phyloP scores from a whole-genome alignment of 1,284 basidiomycete genomes.

The Ceraceosorus bombacis region DNA sequence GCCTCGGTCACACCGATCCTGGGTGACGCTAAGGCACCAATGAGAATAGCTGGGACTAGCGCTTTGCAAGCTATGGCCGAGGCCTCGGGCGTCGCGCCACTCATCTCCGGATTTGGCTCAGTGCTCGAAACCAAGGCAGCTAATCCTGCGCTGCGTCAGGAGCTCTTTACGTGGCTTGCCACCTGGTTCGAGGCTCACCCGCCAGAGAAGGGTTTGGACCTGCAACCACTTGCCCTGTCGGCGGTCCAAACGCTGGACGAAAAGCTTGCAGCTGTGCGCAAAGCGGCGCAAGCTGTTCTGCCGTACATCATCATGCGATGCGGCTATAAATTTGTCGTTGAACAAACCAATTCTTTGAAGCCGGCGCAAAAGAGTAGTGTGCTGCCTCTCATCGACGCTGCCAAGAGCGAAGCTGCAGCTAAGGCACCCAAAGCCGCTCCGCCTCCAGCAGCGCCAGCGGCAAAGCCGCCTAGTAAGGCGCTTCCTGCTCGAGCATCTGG shows the following conservation, averaged over 20 bases:
- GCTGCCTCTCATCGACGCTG: constrained; percentile 72
- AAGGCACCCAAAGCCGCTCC: constrained; percentile 16
- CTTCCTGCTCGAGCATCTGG: too few species aligned
- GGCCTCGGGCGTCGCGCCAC: constrained; percentile 71
- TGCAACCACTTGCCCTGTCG: constrained; percentile 63
- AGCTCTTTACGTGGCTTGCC: constrained; percentile 75
- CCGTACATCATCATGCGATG: constrained; percentile 68
- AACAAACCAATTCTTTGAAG: constrained; percentile 77
- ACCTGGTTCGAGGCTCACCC: constrained; percentile 68
- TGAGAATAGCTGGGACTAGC: constrained; percentile 68
- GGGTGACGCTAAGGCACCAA: constrained; percentile 84
- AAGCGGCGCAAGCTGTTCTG: constrained; percentile 74
- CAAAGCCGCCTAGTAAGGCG: background rate
- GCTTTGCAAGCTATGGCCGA: constrained; percentile 76
- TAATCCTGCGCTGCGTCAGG: constrained; percentile 81
- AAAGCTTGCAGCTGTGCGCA: constrained; percentile 81
- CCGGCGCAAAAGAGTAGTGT: constrained; percentile 81
- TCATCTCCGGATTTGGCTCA: constrained; percentile 69
- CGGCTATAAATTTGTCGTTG: constrained; percentile 78
- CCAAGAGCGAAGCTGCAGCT: constrained; percentile 40
- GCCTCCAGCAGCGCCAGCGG: constrained; percentile 30
- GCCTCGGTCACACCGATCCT: constrained; percentile 74
- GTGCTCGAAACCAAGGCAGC: constrained; percentile 65
- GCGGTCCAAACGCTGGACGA: constrained; percentile 84
- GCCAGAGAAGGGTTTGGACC: constrained; percentile 57